A percentile compares a stretch with the other conserved stretches of the same genome.
Conservation (phyloP, 228 moss, liverwort and hornwort species). For the Sphagnum magellanicum region DNA sequence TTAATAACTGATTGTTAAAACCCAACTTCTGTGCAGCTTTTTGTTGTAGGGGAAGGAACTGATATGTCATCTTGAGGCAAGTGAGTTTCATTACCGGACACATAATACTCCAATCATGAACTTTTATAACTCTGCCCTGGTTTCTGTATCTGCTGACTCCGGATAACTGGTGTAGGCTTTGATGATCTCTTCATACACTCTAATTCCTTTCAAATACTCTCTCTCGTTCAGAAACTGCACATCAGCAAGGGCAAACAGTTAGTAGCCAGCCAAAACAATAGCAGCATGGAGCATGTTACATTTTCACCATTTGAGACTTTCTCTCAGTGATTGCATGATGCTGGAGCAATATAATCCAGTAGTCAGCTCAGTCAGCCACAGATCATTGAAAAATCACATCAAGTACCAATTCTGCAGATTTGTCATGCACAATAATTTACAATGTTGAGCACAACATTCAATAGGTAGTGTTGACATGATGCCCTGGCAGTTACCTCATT, state of each 20-base stretch:
- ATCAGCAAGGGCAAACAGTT: slow-evolving; percentile 3
- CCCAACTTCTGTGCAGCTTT: no score
- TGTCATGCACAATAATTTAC: background rate
- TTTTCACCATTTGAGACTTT: background rate
- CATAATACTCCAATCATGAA: background rate
- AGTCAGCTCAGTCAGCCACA: background rate
- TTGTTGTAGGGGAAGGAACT: slow-evolving; percentile 1
- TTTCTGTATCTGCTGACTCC: background rate
- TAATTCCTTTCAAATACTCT: slow-evolving; percentile 72
- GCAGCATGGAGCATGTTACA: background rate
- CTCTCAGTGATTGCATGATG: background rate
- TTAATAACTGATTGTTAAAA: background rate
- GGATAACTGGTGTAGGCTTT: slow-evolving; percentile 37
- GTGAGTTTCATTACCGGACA: background rate
- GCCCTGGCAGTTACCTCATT: slow-evolving; percentile 44
- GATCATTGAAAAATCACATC: background rate
- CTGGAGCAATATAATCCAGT: background rate
- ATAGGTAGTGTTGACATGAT: background rate
- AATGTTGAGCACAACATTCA: background rate
- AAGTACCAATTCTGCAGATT: background rate
- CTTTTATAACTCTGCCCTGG: background rate
- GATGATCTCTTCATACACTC: slow-evolving; percentile 65
- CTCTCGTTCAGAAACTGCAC: slow-evolving; percentile 48
- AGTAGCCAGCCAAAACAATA: background rate
- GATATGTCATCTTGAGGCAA: slow-evolving; percentile 13